Base-by-base conservation (phyloP, 129 eudicot species). In the Apium graveolens region DNA sequence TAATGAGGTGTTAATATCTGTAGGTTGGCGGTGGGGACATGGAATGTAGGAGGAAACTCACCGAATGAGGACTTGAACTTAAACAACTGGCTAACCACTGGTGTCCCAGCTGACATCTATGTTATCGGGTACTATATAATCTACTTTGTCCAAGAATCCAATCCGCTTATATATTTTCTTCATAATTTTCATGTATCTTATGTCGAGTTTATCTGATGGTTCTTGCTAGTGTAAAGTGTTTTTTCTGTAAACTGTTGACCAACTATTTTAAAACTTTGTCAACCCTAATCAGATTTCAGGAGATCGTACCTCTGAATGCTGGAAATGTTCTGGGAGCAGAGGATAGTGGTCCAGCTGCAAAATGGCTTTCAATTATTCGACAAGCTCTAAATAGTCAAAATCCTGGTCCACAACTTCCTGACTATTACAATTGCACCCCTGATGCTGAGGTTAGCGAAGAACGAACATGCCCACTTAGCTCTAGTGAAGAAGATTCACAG, bases 21-120 rank as follows among this genome's bases (percentile, higher is more conserved):
- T 62, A 93, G 98, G 72, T 84, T 93, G 95, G 88, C 86, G 70
- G 98, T 91, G 57, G 96, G 98, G 80, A 93, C 98, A 73, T 93
- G 98, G 98, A 93, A 93, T 75, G 98, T 93, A 13, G 98, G 98
- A 75, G 98, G 98, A 76, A 91, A 89, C 75, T 76, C 90, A 34
- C 98, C 98, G 31, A 80, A 87, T 4, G 85, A 87, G 11, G 91
- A 73, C 32, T 78, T 91, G 62, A 86, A 91, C 42, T 80, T 93
- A 21, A 79, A 72, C 24, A 90, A 91, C 39, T 93, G 94, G 95
- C 81, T 93, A 29, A 80, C 38, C n/a, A 84, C 89, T 43, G 77
- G 86, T 82, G 78, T 86, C 8, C 92, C 85, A 14, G 94, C 97
- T 26, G 86, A 93, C 77, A 86, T 93, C 39, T 93, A 91, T 69